Conservation (phyloP, 83 land plant genomes). For the Picea abies region DNA sequence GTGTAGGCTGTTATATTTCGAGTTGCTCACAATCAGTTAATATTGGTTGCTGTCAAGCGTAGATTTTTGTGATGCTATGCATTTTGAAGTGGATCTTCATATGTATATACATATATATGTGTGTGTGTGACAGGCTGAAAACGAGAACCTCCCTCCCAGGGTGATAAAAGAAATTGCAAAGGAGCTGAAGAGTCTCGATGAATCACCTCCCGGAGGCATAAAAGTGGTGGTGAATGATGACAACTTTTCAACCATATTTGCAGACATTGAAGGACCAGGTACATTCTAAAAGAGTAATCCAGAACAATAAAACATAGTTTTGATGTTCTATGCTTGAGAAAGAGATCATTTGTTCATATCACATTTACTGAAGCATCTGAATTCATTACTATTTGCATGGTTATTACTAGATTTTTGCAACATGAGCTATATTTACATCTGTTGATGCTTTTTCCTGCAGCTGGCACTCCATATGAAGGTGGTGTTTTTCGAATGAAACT, state of each 20-base stretch:
- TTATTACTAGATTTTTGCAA: neutral
- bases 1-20: no score
- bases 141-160: constrained; percentile 97
- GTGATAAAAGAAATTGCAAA: constrained; percentile 91
- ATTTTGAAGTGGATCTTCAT: no score
- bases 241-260: constrained; percentile 87
- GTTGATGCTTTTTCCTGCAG: constrained; percentile 43
- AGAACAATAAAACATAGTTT: neutral
- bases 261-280: constrained; percentile 99
- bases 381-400: neutral
- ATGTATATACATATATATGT: no score
- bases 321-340: neutral
- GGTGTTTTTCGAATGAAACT: constrained; percentile 96
- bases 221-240: constrained; percentile 90
- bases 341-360: neutral
- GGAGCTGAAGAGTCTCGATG: constrained; percentile 94
- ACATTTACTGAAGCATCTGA: neutral
- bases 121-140: constrained; percentile 66
- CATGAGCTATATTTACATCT: neutral
- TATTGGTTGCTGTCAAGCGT: no score
- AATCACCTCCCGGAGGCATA: constrained; percentile 96
- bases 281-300: neutral
- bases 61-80: no score
- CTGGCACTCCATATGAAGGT: constrained; percentile 96
- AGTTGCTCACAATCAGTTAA: no score